Conservation (phyloP, 805 yeast genomes). For the Pachysolen tannophilus region DNA sequence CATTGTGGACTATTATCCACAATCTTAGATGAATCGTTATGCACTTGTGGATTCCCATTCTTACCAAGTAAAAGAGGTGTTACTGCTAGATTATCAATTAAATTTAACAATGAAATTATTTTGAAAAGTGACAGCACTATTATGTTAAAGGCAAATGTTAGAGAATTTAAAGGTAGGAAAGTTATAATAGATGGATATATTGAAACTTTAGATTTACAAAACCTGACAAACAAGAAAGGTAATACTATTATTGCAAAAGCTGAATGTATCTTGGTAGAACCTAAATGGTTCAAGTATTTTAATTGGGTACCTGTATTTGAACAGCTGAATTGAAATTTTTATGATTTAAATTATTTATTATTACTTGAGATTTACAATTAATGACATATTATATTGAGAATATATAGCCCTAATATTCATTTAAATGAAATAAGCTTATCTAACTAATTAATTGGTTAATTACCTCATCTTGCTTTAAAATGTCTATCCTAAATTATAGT, state of each 20-base stretch:
- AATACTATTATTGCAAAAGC: constrained; percentile 44
- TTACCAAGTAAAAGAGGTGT: constrained; percentile 83
- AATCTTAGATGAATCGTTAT: constrained; percentile 75
- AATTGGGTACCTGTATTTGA: constrained; percentile 40
- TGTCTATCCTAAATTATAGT: too few relatives aligned
- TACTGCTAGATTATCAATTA: constrained; percentile 67
- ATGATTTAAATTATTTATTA: too few relatives aligned
- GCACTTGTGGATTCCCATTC: constrained; percentile 76
- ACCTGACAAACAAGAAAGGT: constrained; percentile 8
- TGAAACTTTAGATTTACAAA: constrained; percentile 35
- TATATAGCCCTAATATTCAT: too few relatives aligned
- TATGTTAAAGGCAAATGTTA: constrained; percentile 59
- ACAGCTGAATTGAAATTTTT: too few relatives aligned
- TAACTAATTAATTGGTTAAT: too few relatives aligned
- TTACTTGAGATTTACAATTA: too few relatives aligned
- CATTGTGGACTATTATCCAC: constrained; percentile 80
- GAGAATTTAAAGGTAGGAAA: constrained; percentile 67
- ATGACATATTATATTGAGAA: too few relatives aligned
- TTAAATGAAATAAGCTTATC: too few relatives aligned
- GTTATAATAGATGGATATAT: constrained; percentile 67
- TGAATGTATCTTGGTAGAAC: constrained; percentile 71
- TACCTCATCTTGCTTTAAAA: too few relatives aligned
- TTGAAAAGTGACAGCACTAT: constrained; percentile 57
- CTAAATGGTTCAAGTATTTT: constrained; percentile 77
- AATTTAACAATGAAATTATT: constrained; percentile 55